phyloP scores from a whole-genome alignment of 805 yeast species.

The Priceomyces melissophilus region DNA sequence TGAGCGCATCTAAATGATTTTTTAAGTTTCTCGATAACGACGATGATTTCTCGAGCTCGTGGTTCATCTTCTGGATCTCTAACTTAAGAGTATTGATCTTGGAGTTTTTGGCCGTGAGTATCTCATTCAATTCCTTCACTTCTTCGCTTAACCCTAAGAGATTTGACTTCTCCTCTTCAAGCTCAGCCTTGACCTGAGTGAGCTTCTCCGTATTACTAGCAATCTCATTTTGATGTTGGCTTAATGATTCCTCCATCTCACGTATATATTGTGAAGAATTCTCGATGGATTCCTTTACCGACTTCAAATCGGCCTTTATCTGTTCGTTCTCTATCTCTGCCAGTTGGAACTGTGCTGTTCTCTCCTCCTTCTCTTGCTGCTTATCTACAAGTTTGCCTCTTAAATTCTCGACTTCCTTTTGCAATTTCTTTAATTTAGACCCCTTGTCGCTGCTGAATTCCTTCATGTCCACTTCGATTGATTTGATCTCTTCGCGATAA shows the following conservation, averaged over 20 bases:
- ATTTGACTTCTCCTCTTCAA: conserved; percentile 56
- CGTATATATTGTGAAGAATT: conserved; percentile 31
- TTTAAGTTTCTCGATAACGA: conserved; percentile 34
- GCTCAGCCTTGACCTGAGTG: conserved; percentile 20
- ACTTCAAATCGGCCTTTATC: conserved; percentile 50
- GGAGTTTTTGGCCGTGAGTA: conserved; percentile 44
- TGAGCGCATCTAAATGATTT: conserved; percentile 40
- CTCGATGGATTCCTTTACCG: conserved; percentile 39
- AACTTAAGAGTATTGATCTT: conserved; percentile 46
- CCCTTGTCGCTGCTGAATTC: conserved; percentile 82
- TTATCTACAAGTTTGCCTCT: conserved; percentile 32
- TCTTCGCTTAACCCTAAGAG: conserved; percentile 75
- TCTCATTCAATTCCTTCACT: conserved; percentile 52
- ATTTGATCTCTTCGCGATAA: conserved; percentile 42
- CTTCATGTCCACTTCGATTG: conserved; percentile 69
- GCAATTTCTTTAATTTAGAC: conserved; percentile 66
- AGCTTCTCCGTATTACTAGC: conserved; percentile 18
- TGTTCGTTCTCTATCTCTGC: conserved; percentile 73
- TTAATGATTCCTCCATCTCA: conserved; percentile 17
- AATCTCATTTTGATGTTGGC: conserved; percentile 21
- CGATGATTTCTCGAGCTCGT: conserved; percentile 51
- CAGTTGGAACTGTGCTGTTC: conserved; percentile 56
- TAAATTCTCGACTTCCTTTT: conserved; percentile 44
- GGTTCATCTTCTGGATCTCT: conserved; percentile 50
- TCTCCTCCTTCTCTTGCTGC: conserved; percentile 41